Percentiles rank a stretch among this genome's conserved stretches.
These are phyloP conservation scores for Thermochaetoides dissita DNA, from an alignment of 2,329 filamentous ascomycete genomes.

Conservation along the genomic window DNA sequence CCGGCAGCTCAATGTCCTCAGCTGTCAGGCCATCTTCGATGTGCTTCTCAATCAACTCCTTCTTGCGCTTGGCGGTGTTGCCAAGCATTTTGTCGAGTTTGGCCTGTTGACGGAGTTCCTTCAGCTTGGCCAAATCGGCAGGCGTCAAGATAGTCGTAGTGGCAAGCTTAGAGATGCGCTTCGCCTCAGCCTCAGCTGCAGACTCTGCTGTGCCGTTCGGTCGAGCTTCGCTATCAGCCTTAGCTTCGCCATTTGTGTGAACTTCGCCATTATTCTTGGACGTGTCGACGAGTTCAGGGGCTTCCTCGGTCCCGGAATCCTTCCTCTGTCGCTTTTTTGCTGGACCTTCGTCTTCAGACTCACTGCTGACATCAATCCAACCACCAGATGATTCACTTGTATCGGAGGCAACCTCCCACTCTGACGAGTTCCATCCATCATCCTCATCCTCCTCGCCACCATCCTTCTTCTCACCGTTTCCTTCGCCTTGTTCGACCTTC, in stretches of 20 bases:
- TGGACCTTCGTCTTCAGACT: conserved; percentile 62
- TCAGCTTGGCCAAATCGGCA: conserved; percentile 86
- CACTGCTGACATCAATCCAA: conserved; percentile 86
- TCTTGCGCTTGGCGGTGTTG: conserved; percentile 29
- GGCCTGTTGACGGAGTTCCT: conserved; percentile 67
- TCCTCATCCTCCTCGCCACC: conserved; percentile 46
- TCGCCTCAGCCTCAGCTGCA: conserved; percentile 28
- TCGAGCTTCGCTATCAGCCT: conserved; percentile 14
- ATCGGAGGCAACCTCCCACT: conserved; percentile 49
- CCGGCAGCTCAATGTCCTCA: conserved; percentile 78
- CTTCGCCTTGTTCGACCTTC: conserved; percentile 54
- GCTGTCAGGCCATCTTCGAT: conserved; percentile 81
- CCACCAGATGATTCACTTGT: conserved; percentile 62
- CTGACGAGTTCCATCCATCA: conserved; percentile 38
- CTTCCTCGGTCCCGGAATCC: conserved; percentile 12
- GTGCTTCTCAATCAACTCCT: conserved; percentile 46
- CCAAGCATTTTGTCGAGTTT: conserved; percentile 52
- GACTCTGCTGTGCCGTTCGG: conserved; percentile 27
- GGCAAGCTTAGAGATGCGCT: conserved; percentile 59
- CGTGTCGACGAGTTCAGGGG: conserved; percentile 18
- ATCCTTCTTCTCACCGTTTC: conserved; percentile 44
- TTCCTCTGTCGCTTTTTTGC: conserved; percentile 49
- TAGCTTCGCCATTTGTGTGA: neutral
- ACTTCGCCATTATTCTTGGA: conserved; percentile 19
- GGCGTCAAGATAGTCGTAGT: conserved; percentile 89